Evolutionary conservation across 2,329 filamentous ascomycete species (phyloP), one percentile per base, ranked within the genome.

Genomic region (Polychaeton citri): DNA sequence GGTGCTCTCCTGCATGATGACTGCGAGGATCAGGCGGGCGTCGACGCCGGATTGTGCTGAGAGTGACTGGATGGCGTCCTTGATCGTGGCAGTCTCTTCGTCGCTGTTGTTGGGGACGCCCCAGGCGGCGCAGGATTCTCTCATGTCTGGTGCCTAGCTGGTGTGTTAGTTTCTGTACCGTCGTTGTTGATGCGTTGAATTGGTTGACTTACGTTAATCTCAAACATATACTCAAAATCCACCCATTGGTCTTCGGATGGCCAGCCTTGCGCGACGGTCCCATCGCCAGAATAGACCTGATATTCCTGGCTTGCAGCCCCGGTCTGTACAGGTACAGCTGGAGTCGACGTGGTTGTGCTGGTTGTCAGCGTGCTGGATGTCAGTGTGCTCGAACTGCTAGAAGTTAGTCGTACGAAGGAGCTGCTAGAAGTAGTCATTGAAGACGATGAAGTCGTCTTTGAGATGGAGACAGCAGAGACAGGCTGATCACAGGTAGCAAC

Each of bases 1-100:
- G 36, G 60, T 60, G 33, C 53, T 59, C 43, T 68, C 65, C 43
- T 68, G 64, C 52, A 67, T 57, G 24, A 65, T 49, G 36, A 64
- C 53, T 19, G 61, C 61, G 37, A 66, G 52, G 39, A 67, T 58
- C 54, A 63, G 63, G 33, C 58, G 54, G 18, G 52, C 42, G 35
- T 61, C 55, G 16, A 68, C 47, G 26, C 56, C 51, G 9, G 55
- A 52, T 4, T 46, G 36, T 5, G 39, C 41, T 30, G 57, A 50
- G 19, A 58, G 42, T 30, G 43, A 32, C 20, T 52, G 38, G 42
- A 67, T 60, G 21, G 57, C 59, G 21, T 50, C 46, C 39, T 60
- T 58, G 39, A 67, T 49, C 26, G 57, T 50, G 16, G 46, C 43
- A 24, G 46, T 60, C 45, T 66, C 64, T 7, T 53, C 41, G 34